Evolutionary conservation across 257 asterid genomes (phyloP), one percentile per base, ranked within the genome.

Genomic region (Penstemon eatonii): DNA sequence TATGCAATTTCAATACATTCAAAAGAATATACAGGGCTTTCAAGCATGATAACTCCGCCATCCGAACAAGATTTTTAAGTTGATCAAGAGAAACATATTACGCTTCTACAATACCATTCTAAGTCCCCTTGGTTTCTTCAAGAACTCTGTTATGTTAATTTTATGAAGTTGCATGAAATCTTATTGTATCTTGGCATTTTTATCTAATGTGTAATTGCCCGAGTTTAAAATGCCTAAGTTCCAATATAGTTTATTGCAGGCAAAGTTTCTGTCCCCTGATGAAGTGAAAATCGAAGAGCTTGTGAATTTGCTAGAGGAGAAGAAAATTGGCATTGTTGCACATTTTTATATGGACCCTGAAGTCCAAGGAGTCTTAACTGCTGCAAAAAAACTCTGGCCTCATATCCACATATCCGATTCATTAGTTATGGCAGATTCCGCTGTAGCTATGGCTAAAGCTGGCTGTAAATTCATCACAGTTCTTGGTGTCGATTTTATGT

Each of bases 331-430:
- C 37, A 82, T 94, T 53, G 99, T 83, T 72, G 96, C 99, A 6
- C 99, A 94, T 72, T 94, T 93, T 80, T 94, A 94, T 87, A 94
- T 94, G 99, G 99, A 94, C 80, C 99, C 99, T 43, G 99, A 94
- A 81, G 97, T 94, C 68, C 99, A 94, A 83, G 99, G 99, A 7
- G 87, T 94, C 73, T 75, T 94, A 78, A 94, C 97, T 46, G 96
- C 97, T 55, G 97, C 99, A 7, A 89, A 83, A 85, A 89, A 91
- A 81, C 82, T 81, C 65, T 94, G 99, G 99, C 96, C 99, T 73
- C 96, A 94, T 71, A 94, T 93, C 71, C 96, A 93, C 78, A 90
- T 93, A 68, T 93, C 99, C 42, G 97, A 93, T 84, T 93, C 99
- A 56, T 76, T 93, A 64, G 86, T 93, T 52, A 94, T 94, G 97